These are phyloP conservation scores for Peziza echinospora DNA, from an alignment of 495 filamentous ascomycete genomes.

Conservation along the genomic window DNA sequence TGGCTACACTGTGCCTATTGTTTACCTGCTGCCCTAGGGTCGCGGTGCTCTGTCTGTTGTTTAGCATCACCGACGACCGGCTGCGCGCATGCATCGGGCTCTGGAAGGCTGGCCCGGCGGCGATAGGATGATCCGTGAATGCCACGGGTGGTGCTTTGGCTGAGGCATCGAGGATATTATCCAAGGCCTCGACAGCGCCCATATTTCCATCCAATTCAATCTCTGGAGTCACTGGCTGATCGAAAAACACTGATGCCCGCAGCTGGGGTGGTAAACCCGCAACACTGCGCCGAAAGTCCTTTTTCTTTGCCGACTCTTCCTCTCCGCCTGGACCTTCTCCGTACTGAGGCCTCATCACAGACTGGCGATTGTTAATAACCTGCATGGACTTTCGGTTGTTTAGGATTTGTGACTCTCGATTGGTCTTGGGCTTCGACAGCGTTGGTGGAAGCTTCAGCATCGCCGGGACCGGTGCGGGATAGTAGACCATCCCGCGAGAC, in stretches of 20 bases:
- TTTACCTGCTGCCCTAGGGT: neutral
- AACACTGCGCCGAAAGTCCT: constrained; percentile 9
- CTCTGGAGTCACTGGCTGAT: constrained; percentile 17
- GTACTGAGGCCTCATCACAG: no score
- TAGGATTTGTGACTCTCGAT: neutral
- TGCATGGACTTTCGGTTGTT: neutral
- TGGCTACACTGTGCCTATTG: neutral
- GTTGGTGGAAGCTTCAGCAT: constrained; percentile 83
- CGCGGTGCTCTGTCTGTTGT: neutral
- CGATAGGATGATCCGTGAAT: constrained; percentile 81
- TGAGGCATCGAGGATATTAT: constrained; percentile 88
- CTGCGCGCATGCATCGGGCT: constrained; percentile 9
- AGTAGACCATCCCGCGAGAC: constrained; percentile 49
- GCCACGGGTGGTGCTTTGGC: constrained; percentile 77
- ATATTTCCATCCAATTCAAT: neutral
- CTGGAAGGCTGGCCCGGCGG: constrained; percentile 30
- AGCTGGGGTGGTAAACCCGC: constrained; percentile 58
- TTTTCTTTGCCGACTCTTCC: constrained; percentile 9
- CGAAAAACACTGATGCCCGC: constrained; percentile 77
- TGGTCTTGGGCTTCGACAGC: constrained; percentile 44
- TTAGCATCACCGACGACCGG: constrained; percentile 9
- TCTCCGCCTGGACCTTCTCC: no score
- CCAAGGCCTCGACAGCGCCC: constrained; percentile 61
- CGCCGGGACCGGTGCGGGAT: constrained; percentile 81
- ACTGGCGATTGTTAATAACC: no score